A percentile compares a stretch with the other conserved stretches of the same genome.
Conservation (phyloP, 495 filamentous ascomycete genomes). For the Ascobolus immersus region DNA sequence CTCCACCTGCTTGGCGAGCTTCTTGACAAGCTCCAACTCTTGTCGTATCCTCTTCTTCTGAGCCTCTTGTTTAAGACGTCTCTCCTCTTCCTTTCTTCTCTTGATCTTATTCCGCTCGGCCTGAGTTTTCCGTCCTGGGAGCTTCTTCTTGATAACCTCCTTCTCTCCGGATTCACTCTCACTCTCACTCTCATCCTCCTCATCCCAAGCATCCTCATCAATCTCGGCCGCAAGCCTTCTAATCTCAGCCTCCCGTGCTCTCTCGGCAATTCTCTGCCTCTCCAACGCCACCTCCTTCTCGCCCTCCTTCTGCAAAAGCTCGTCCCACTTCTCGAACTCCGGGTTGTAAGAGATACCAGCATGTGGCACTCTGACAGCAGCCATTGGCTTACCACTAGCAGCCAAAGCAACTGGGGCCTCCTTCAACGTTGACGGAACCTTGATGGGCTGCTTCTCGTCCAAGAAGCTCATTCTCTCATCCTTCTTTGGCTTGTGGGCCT, state of each 20-base stretch:
- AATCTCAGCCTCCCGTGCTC: slow-evolving; percentile 34
- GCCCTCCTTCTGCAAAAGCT: slow-evolving; percentile 44
- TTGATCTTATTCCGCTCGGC: slow-evolving; percentile 66
- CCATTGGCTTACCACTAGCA: slow-evolving; percentile 46
- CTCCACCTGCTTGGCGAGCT: slow-evolving; percentile 36
- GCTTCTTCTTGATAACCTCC: slow-evolving; percentile 39
- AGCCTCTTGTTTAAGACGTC: slow-evolving; percentile 39
- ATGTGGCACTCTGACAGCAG: slow-evolving; percentile 51
- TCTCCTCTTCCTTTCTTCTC: slow-evolving; percentile 64
- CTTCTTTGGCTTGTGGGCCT: slow-evolving; percentile 20
- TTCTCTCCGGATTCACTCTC: slow-evolving; percentile 35
- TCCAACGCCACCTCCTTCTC: slow-evolving; percentile 57
- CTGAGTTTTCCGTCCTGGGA: slow-evolving; percentile 58
- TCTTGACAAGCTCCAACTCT: slow-evolving; percentile 38
- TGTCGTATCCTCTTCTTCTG: slow-evolving; percentile 41
- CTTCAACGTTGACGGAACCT: slow-evolving; percentile 50
- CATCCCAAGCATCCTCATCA: slow-evolving; percentile 71
- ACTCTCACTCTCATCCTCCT: slow-evolving; percentile 43
- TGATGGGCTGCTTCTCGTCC: slow-evolving; percentile 33
- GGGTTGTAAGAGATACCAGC: slow-evolving; percentile 84
- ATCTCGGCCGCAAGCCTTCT: slow-evolving; percentile 32
- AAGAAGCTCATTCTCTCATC: slow-evolving; percentile 30
- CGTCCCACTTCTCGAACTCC: slow-evolving; percentile 54
- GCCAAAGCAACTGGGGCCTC: slow-evolving; percentile 54
- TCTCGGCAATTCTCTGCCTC: slow-evolving; percentile 42